Base-by-base conservation (phyloP, 805 yeast species). In the Brettanomyces anomalus region DNA sequence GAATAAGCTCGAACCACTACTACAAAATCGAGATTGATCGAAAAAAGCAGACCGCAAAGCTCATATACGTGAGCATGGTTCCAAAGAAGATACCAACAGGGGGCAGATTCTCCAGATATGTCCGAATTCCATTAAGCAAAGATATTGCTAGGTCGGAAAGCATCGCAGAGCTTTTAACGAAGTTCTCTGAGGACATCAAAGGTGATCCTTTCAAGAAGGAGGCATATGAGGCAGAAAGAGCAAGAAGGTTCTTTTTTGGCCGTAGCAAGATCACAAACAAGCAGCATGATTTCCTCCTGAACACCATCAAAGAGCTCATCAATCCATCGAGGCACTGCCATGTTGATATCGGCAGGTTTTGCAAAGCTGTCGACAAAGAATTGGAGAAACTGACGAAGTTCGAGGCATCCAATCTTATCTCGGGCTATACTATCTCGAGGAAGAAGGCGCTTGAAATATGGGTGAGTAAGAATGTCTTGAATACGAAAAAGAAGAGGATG, bases 331-430 rank as follows among this genome's bases (percentile, higher is more conserved):
- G 47, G 8, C 50, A 53, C 17, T 47, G 41, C 17, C 49, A 47
- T 5, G 36, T 62, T 3, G 53, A 60, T 18, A n/a, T 44, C 14
- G 46, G 33, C 1, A 47, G 41, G 18, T 59, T 60, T 40, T 33
- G 30, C 3, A 17, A 17, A 3, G 39, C 42, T 4, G 45, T 60
- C 14, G 43, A 49, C 5, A 24, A 39, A 6, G 48, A 47, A 33
- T 34, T 62, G 5, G 15, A 28, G 2, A 18, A 31, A 3, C 32
- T 61, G 43, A 45, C 55, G 5, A 60, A 53, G 37, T 40, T 47
- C 13, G 48, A 44, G 6, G 68, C 66, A 3, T 50, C 59, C 11
- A 46, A 54, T 20, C 38, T 62, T 42, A 62, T 62, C 5, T 62
- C 57, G 43, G 62, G 54, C 1, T 60, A 52, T 40, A 54, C 60